These are phyloP conservation scores for Ceratocystis huliohia DNA, from an alignment of 2,329 filamentous ascomycete genomes.

Conservation along the genomic window DNA sequence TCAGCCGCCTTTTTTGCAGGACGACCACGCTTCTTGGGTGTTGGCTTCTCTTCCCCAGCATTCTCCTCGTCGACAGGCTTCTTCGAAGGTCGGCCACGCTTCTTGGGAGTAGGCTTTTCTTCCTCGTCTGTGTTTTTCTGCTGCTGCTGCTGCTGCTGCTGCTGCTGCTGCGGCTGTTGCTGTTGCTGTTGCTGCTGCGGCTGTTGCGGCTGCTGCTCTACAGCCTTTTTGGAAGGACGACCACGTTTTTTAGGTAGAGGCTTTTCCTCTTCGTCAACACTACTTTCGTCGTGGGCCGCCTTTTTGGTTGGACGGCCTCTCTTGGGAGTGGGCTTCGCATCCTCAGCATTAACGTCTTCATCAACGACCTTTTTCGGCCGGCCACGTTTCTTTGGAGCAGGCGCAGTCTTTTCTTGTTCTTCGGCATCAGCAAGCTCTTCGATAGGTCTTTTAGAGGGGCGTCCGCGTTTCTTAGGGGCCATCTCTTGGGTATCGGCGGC, in stretches of 20 bases:
- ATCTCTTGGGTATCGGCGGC: background rate
- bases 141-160: slow-evolving; percentile 23
- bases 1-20: background rate
- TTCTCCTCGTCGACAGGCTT: background rate
- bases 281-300: slow-evolving; percentile 27
- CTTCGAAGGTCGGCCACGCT: slow-evolving; percentile 13
- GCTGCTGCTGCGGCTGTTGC: slow-evolving; percentile 22
- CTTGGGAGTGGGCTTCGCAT: slow-evolving; percentile 12
- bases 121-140: slow-evolving; percentile 17
- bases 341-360: slow-evolving; percentile 25
- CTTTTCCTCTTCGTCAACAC: slow-evolving; percentile 28
- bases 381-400: slow-evolving; percentile 14
- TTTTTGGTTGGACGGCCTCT: slow-evolving; percentile 15
- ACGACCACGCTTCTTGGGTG: slow-evolving; percentile 9
- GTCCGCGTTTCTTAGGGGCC: slow-evolving; percentile 18
- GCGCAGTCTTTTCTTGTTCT: slow-evolving; percentile 8
- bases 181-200: slow-evolving; percentile 24
- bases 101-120: slow-evolving; percentile 12
- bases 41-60: background rate
- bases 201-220: slow-evolving; percentile 19
- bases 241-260: slow-evolving; percentile 28
- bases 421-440: slow-evolving; percentile 14
- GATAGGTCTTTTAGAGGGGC: slow-evolving; percentile 12
- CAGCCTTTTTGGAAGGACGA: slow-evolving; percentile 25
- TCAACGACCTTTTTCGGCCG: slow-evolving; percentile 11